Base-by-base conservation (phyloP, 177 flowering plant species). In the Vitis hybrid region DNA sequence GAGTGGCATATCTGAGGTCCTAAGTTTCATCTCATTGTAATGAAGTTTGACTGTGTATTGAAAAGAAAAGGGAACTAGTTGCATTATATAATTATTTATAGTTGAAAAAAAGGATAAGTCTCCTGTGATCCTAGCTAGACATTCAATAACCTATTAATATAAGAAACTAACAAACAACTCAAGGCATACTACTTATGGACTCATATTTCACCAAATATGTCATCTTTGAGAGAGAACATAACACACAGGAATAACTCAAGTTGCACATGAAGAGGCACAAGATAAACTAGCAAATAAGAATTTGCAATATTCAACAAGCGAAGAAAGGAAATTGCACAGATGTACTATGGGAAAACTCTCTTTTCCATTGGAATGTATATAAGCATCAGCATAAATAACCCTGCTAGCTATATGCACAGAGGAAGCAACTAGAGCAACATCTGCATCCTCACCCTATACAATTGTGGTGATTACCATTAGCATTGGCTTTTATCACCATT, bases 381-480 rank as follows among this genome's bases (percentile, higher is more conserved):
- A 60, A 22, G 13, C 15, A 60, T 31, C 38, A 11, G 38, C 14
- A 60, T 60, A 24, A 20, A 60, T 3, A 60, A 60, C 14, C 38
- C 63, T 60, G 63, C 63, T 20, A 19, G 63, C 38, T 22, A 10
- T 9, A 18, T 58, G 61, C 28, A 10, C 4, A 19, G 61, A 11
- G 11, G 18, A 6, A 18, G 12, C 24, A 18, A 20, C 11, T 18
- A 18, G 9, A 58, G 20, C 61, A 18, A 20, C 12, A 58, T 58
- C 31, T 58, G 11, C 12, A 58, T 5, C 61, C 61, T 58, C 11
- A 58, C 63, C 38, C 24, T 60, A 60, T 60, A 60, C 38, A 11
- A 60, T 60, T 60, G 38, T 60, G 63, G 28, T 60, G 63, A 22
- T 22, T 33, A 60, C 28, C n/a, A 14, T 13, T 60, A 60, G 38